phyloP scores from a whole-genome alignment of 768 basidiomycete species.

The Pleurotus giganteus region DNA sequence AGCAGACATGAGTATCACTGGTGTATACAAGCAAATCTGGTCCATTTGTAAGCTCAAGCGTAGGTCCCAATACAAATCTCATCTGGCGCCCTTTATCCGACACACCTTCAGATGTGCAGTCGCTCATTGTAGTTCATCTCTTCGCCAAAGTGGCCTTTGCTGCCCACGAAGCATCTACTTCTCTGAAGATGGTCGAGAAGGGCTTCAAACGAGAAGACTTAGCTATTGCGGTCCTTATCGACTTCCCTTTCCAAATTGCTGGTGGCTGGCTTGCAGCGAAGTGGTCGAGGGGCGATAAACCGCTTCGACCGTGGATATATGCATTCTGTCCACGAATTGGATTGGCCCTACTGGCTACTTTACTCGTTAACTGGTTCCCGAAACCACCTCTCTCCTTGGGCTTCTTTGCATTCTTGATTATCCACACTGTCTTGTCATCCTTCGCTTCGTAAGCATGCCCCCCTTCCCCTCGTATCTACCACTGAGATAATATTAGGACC shows the following conservation, averaged over 20 bases:
- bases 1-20: constrained; percentile 85
- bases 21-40: constrained; percentile 95
- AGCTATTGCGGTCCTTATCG: constrained; percentile 91
- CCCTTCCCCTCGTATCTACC: neutral
- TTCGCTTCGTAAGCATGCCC: constrained; percentile 70
- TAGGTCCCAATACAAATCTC: constrained; percentile 34
- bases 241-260: constrained; percentile 96
- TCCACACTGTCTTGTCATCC: constrained; percentile 79
- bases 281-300: constrained; percentile 81
- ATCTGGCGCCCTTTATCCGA: constrained; percentile 4
- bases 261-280: constrained; percentile 93
- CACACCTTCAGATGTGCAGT: constrained; percentile 75
- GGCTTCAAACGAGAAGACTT: constrained; percentile 94
- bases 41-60: constrained; percentile 87
- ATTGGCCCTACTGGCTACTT: constrained; percentile 68
- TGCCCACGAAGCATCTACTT: constrained; percentile 88
- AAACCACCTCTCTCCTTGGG: constrained; percentile 63
- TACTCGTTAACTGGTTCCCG: constrained; percentile 87
- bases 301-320: constrained; percentile 83
- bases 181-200: constrained; percentile 94
- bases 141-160: constrained; percentile 94
- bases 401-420: constrained; percentile 80
- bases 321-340: constrained; percentile 87
- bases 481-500: constrained; percentile 50
- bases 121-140: constrained; percentile 81